These are phyloP conservation scores for Cladosporium sp. DNA, from an alignment of 2,329 filamentous ascomycete genomes.

Conservation along the genomic window DNA sequence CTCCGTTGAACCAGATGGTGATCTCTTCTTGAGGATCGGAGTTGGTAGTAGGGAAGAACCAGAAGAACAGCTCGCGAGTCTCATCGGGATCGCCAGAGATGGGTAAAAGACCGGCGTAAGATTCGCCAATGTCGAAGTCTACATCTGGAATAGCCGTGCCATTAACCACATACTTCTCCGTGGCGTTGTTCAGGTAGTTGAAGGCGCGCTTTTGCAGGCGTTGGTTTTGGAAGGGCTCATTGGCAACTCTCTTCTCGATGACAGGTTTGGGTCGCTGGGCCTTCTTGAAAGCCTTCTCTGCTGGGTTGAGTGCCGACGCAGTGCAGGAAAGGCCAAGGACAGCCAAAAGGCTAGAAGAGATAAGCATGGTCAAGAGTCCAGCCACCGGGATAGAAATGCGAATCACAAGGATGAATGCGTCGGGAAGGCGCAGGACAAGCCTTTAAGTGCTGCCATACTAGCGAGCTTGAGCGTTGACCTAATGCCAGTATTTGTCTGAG, in stretches of 20 bases:
- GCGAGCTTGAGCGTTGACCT: conserved; percentile 1
- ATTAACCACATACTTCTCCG: conserved; percentile 23
- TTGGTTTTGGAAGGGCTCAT: conserved; percentile 5
- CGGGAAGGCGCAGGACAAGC: conserved; percentile 7
- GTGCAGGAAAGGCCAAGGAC: conserved; percentile 8
- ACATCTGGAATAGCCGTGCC: conserved; percentile 32
- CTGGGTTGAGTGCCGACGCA: conserved; percentile 6
- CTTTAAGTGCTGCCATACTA: conserved; percentile 6
- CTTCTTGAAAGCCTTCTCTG: conserved; percentile 11
- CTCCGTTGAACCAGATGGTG: conserved; percentile 34
- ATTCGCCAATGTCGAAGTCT: conserved; percentile 41
- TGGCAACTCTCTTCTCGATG: conserved; percentile 10
- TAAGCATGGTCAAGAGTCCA: conserved; percentile 10
- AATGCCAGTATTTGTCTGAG: conserved; percentile 3
- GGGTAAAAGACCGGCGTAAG: conserved; percentile 47
- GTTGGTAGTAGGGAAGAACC: conserved; percentile 52
- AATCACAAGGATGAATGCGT: neutral
- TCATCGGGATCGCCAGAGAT: conserved; percentile 47
- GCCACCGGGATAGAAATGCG: neutral
- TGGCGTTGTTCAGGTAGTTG: conserved; percentile 12
- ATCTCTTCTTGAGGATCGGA: conserved; percentile 45
- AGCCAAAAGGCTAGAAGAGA: conserved; percentile 12
- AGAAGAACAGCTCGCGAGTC: conserved; percentile 48
- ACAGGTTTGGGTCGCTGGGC: conserved; percentile 12
- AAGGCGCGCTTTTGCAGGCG: conserved; percentile 8